Evolutionary conservation across 163 green algal genomes (phyloP), one percentile per base, ranked within the genome.

Genomic region (Chlamydomonas reinhardtii): DNA sequence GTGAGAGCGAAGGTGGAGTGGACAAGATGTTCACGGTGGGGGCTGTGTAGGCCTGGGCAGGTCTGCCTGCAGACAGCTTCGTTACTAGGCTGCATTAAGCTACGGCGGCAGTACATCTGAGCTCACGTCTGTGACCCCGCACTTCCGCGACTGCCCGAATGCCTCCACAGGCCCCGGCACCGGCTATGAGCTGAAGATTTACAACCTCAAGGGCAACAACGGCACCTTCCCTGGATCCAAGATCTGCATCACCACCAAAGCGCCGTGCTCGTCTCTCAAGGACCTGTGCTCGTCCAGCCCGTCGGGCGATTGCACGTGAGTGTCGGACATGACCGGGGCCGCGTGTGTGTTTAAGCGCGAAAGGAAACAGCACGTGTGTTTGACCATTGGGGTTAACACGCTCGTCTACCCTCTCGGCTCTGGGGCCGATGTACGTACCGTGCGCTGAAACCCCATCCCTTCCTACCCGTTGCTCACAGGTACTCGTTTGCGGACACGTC

Each of bases 401-500:
- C n/a, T n/a, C n/a, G n/a, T n/a, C n/a, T n/a, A n/a, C n/a, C n/a
- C n/a, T n/a, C n/a, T n/a, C n/a, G n/a, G n/a, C n/a, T n/a, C n/a
- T n/a, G n/a, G n/a, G n/a, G n/a, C n/a, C n/a, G n/a, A n/a, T n/a
- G n/a, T n/a, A n/a, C n/a, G n/a, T n/a, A n/a, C 56, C 8, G 19
- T 29, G 14, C 2, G 8, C 56, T 25, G 20, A 29, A 64, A 48
- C 39, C 39, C 39, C 39, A 48, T 14, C 39, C 39, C 39, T 48
- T 5, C 8, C 5, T 48, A 27, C 17, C 56, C 17, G 2, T 6
- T 24, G 19, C 2, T 2, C 24, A 24, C 66, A 85, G 79, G 64
- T 85, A 64, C 25, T 77, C 79, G 0, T 29, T 85, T 12, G 68
- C 54, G 3, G 79, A 85, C 32, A 48, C 54, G 24, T n/a, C 66